Base-by-base conservation (phyloP, 805 yeast genomes). In the Hanseniaspora lachancei region DNA sequence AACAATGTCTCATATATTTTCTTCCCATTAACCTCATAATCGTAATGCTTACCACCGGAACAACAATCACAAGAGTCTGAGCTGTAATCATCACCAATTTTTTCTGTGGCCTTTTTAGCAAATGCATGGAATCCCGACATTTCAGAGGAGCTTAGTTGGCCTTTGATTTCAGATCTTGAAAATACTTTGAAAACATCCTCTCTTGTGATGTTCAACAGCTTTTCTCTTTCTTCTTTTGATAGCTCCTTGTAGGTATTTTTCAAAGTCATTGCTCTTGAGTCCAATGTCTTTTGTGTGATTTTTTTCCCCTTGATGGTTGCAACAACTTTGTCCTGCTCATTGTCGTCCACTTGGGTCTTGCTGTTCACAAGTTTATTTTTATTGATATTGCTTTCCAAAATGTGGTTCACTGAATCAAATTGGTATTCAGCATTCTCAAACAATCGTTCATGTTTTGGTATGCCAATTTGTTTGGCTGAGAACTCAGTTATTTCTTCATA, bases 121-220 rank as follows among this genome's bases (percentile, higher is more conserved):
- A 46, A 23, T 21, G 49, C 21, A 16, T 38, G 50, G 34, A 46
- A 43, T 2, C 50, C 56, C 13, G 56, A 46, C 34, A 53, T 48
- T 27, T 53, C 50, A 29, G 47, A 44, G 13, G 56, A 49, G 29
- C 42, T 48, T 20, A 53, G 20, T 20, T 53, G 56, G 15, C 56
- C 56, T 23, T 53, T 53, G 27, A 53, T 38, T 39, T 53, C 56
- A 8, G 48, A 44, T 34, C 48, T 53, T 13, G 56, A 53, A 21
- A 53, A 53, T 10, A 48, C 56, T 27, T 46, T 34, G 42, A 53
- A 53, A 7, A 53, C 56, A 46, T 53, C 50, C n/a, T 53, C 56
- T 46, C 56, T 53, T 9, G 56, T 53, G 8, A 53, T 53, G 20
- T 53, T 41, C 47, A 53, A 18, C 10, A 53, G 34, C 21, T 53